phyloP scores from a whole-genome alignment of 2,329 filamentous ascomycete genomes.

The Alternaria incomplexa region DNA sequence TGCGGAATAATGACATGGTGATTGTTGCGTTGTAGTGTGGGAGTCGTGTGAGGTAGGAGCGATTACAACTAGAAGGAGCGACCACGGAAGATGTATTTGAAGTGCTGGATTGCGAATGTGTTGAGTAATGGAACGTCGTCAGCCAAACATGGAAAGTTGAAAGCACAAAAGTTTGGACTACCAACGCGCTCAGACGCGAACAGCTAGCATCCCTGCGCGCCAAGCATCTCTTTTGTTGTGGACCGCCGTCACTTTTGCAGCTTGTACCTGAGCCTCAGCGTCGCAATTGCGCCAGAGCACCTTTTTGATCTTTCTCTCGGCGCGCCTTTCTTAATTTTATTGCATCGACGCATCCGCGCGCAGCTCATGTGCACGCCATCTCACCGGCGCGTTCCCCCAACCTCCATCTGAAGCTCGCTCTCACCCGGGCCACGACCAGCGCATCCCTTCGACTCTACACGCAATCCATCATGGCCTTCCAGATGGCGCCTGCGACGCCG shows the following conservation, averaged over 20 bases:
- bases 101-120: background rate
- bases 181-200: constrained; percentile 24
- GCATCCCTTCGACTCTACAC: constrained; percentile 7
- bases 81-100: background rate
- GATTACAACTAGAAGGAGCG: constrained; percentile 1
- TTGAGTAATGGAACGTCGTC: background rate
- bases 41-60: background rate
- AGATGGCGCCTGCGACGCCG: constrained; percentile 58
- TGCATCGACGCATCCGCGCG: constrained; percentile 18
- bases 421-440: constrained; percentile 29
- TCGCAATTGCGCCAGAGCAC: constrained; percentile 36
- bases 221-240: constrained; percentile 39
- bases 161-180: constrained; percentile 16
- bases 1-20: constrained; percentile 38
- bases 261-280: constrained; percentile 25
- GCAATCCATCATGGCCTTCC: constrained; percentile 35
- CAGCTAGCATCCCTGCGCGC: constrained; percentile 26
- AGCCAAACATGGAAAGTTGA: background rate
- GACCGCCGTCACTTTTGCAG: constrained; percentile 27
- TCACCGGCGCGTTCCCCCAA: constrained; percentile 36
- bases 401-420: constrained; percentile 35
- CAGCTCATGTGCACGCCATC: constrained; percentile 37
- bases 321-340: constrained; percentile 23
- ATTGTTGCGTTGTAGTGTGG: background rate
- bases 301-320: constrained; percentile 18